A percentile compares a stretch with the other conserved stretches of the same genome.
Conservation (phyloP, 2,329 filamentous ascomycete species). For the Ilyonectria mors-panacis region DNA sequence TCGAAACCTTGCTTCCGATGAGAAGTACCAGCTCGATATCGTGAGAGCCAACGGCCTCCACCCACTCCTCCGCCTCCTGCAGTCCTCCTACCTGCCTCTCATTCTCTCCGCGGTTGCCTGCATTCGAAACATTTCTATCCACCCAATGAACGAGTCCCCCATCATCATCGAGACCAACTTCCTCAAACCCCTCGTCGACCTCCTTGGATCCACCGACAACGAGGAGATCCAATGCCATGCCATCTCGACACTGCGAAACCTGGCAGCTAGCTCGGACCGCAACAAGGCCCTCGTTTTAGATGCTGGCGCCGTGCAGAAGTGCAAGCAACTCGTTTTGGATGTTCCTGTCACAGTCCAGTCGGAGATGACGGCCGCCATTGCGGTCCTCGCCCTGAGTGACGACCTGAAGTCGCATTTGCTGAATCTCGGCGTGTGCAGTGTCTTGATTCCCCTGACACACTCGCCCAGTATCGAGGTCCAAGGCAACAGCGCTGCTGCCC, state of each 20-base stretch:
- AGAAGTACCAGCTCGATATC: slow-evolving; percentile 98
- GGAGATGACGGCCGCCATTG: slow-evolving; percentile 99
- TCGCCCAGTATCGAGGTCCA: slow-evolving; percentile 98
- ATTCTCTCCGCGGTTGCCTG: slow-evolving; percentile 98
- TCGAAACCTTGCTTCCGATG: slow-evolving; percentile 95
- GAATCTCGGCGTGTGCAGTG: slow-evolving; percentile 94
- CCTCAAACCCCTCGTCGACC: slow-evolving; percentile 90
- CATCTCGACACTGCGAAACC: slow-evolving; percentile 94
- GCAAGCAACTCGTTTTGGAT: slow-evolving; percentile 94
- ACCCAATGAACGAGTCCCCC: slow-evolving; percentile 96
- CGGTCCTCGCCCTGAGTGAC: slow-evolving; percentile 93
- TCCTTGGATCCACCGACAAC: slow-evolving; percentile 95
- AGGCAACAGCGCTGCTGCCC: slow-evolving; percentile 95
- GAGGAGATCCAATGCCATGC: slow-evolving; percentile 99
- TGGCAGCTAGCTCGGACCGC: slow-evolving; percentile 95
- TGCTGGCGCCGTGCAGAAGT: slow-evolving; percentile 97
- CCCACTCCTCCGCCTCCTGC: slow-evolving; percentile 88
- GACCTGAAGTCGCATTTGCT: slow-evolving; percentile 94
- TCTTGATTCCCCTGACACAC: slow-evolving; percentile 94
- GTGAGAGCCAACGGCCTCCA: slow-evolving; percentile 89
- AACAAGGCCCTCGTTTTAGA: slow-evolving; percentile 99
- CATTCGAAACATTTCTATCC: slow-evolving; percentile 98
- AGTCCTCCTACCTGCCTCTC: slow-evolving; percentile 94
- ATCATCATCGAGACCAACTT: slow-evolving; percentile 99
- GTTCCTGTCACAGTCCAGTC: slow-evolving; percentile 96